Conservation (phyloP, 768 basidiomycete species). For the Termitomyces sp. region DNA sequence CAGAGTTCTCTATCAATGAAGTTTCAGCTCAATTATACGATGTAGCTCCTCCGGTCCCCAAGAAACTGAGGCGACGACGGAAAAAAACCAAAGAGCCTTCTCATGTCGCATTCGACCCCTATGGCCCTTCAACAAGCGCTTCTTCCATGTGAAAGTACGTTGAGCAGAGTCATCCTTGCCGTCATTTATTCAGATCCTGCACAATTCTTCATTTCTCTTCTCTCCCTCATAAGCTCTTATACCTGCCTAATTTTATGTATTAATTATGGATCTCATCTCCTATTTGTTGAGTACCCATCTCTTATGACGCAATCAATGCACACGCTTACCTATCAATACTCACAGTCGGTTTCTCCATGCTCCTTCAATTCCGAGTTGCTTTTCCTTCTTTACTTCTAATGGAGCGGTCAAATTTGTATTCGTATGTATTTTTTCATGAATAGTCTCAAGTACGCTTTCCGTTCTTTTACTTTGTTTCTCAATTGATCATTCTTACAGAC, state of each 20-base stretch:
- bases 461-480: neutral
- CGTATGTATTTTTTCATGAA: neutral
- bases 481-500: neutral
- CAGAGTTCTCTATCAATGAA: neutral
- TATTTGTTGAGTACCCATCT: neutral
- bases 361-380: neutral
- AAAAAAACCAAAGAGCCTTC: neutral
- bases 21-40: neutral
- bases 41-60: neutral
- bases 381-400: too few species aligned
- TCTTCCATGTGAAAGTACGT: constrained; percentile 1
- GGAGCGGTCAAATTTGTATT: neutral
- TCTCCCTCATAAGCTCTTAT: neutral
- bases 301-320: too few species aligned
- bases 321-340: neutral
- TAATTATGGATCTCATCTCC: neutral
- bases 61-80: constrained; percentile 8
- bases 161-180: neutral
- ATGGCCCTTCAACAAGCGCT: constrained; percentile 13
- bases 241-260: neutral
- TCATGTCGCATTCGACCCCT: constrained; percentile 9
- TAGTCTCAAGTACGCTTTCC: neutral
- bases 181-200: neutral
- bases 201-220: neutral
- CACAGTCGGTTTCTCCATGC: neutral